A percentile compares a stretch with the other conserved stretches of the same genome.
Evolutionary conservation across 352 stramenopile species (phyloP).

Genomic region (Saprolegnia parasitica): DNA sequence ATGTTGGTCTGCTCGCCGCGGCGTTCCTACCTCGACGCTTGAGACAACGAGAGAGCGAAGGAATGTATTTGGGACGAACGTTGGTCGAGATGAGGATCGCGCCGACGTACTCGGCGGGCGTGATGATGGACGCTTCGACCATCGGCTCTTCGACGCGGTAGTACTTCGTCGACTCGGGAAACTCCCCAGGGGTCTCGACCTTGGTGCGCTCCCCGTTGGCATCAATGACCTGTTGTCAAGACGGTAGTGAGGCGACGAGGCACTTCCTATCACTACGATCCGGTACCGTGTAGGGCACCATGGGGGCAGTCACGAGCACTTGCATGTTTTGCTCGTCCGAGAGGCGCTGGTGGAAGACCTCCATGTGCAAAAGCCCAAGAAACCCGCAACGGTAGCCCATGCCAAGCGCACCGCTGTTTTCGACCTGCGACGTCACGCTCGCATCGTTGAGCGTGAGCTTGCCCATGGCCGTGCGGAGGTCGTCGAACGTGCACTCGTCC

Average conservation of each 20-base stretch:
- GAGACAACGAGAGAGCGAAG: neutral
- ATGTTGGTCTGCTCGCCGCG: constrained; percentile 89
- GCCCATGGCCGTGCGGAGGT: constrained; percentile 93
- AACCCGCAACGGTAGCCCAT: constrained; percentile 95
- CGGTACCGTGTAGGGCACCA: constrained; percentile 93
- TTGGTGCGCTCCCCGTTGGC: constrained; percentile 38
- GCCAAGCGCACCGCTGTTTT: constrained; percentile 92
- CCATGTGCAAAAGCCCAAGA: constrained; percentile 96
- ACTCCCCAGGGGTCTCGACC: constrained; percentile 72
- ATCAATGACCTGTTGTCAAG: constrained; percentile 44
- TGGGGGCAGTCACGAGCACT: constrained; percentile 97
- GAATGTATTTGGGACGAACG: constrained; percentile 37
- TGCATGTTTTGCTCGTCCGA: constrained; percentile 97
- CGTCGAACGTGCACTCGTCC: constrained; percentile 94
- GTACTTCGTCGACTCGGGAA: constrained; percentile 83
- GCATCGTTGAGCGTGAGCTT: constrained; percentile 97
- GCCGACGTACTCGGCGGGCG: constrained; percentile 92
- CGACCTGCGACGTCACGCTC: constrained; percentile 92
- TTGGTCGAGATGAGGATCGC: constrained; percentile 93
- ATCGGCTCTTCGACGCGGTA: constrained; percentile 93
- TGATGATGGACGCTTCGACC: constrained; percentile 95
- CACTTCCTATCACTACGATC: constrained; percentile 24
- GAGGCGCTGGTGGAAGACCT: constrained; percentile 98
- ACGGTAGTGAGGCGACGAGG: neutral
- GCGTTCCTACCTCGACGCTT: constrained; percentile 42